phyloP scores from a whole-genome alignment of 228 moss, liverwort and hornwort genomes.

The Sphagnum fallax region DNA sequence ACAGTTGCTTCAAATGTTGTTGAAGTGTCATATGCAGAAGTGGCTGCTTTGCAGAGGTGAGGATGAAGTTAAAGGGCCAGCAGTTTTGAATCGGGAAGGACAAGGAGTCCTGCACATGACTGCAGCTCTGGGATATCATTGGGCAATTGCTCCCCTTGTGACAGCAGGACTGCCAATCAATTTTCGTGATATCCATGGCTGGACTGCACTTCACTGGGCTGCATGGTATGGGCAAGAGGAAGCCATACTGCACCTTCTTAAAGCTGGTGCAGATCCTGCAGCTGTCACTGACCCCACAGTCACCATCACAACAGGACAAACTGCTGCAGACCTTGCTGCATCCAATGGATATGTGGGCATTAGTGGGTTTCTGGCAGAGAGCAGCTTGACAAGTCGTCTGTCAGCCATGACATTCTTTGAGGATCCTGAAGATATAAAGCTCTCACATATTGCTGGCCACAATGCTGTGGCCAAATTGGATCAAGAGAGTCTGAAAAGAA shows the following conservation, averaged over 20 bases:
- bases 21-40: conserved; percentile 38
- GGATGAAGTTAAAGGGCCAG: conserved; percentile 41
- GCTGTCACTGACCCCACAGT: conserved; percentile 55
- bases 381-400: conserved; percentile 39
- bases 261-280: conserved; percentile 41
- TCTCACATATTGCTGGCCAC: conserved; percentile 33
- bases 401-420: conserved; percentile 38
- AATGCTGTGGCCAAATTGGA: conserved; percentile 37
- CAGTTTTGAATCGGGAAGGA: conserved; percentile 40
- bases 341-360: conserved; percentile 41
- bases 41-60: conserved; percentile 44
- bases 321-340: conserved; percentile 49
- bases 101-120: conserved; percentile 54
- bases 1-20: conserved; percentile 31
- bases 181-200: conserved; percentile 49
- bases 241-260: conserved; percentile 32
- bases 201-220: conserved; percentile 72
- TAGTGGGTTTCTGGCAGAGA: conserved; percentile 56
- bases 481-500: conserved; percentile 29
- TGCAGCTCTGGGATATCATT: conserved; percentile 54
- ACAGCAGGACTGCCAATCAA: conserved; percentile 54
- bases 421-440: conserved; percentile 14
- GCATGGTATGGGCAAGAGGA: conserved; percentile 45
- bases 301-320: conserved; percentile 46
- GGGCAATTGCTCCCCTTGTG: conserved; percentile 47